phyloP scores from a whole-genome alignment of 176 grass and related monocot species.

The Carex parvula region DNA sequence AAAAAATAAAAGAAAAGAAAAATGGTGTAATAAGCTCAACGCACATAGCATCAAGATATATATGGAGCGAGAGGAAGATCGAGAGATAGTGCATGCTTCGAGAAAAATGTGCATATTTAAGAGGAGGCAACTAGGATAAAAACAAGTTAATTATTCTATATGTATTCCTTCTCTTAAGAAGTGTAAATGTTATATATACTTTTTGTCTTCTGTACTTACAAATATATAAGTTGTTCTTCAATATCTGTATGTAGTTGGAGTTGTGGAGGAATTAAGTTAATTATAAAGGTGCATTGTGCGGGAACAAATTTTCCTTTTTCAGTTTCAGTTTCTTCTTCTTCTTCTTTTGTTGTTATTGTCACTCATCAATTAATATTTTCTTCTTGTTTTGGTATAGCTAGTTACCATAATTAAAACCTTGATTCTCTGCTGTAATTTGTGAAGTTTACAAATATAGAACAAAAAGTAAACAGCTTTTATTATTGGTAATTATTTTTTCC shows the following conservation, averaged over 20 bases:
- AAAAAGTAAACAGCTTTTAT: constrained; percentile 2
- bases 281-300: constrained; percentile 30
- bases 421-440: neutral
- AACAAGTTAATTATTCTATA: neutral
- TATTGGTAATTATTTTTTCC: neutral
- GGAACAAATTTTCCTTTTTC: neutral
- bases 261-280: constrained; percentile 26
- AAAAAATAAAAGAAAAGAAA: neutral
- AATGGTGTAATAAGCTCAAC: constrained; percentile 44
- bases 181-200: constrained; percentile 38
- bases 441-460: neutral
- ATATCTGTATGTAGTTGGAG: constrained; percentile 26
- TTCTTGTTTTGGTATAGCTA: neutral
- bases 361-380: neutral
- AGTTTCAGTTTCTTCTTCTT: neutral
- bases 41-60: constrained; percentile 21
- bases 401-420: constrained; percentile 16
- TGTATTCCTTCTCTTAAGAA: constrained; percentile 18
- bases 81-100: constrained; percentile 16
- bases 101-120: constrained; percentile 25
- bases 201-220: constrained; percentile 34
- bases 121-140: constrained; percentile 11
- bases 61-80: constrained; percentile 9
- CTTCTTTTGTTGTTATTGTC: neutral
- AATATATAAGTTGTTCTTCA: constrained; percentile 26